Evolutionary conservation across 2,329 filamentous ascomycete species (phyloP).

Genomic region (Diaporthe humulicola): DNA sequence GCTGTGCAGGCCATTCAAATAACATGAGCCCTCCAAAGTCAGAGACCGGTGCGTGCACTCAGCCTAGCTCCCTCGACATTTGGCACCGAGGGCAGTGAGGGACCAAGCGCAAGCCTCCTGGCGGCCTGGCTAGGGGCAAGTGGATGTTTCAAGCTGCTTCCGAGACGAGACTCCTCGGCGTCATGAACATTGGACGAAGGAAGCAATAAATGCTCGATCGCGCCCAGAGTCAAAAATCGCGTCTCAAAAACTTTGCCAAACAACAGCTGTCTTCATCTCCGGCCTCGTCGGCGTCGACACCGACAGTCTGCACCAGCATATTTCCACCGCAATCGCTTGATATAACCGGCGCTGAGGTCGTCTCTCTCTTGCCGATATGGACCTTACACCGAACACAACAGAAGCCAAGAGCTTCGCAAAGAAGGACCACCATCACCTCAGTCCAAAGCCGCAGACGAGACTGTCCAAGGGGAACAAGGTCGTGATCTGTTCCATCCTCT

Average conservation of each 20-base stretch:
- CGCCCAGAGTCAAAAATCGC: neutral
- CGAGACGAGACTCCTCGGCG: constrained; percentile 22
- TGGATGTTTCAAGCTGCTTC: constrained; percentile 16
- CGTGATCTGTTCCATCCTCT: constrained; percentile 2
- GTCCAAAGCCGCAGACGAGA: constrained; percentile 4
- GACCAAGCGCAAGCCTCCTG: constrained; percentile 6
- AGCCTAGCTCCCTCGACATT: neutral
- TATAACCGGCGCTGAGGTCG: neutral
- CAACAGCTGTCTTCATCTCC: constrained; percentile 13
- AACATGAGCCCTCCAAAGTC: neutral
- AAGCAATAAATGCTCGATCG: constrained; percentile 2
- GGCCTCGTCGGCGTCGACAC: constrained; percentile 7
- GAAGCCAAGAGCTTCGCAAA: constrained; percentile 4
- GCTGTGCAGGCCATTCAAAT: neutral
- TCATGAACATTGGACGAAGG: constrained; percentile 20
- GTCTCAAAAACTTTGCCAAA: neutral
- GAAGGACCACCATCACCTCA: constrained; percentile 10
- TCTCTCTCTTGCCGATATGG: neutral
- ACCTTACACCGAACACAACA: constrained; percentile 3
- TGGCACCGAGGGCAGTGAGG: neutral
- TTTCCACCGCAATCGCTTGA: neutral
- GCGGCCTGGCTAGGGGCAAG: constrained; percentile 7
- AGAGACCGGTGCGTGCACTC: neutral
- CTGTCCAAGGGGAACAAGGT: neutral
- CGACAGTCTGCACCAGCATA: neutral